phyloP scores from a whole-genome alignment of 116 monocot genomes.

The Cymodocea nodosa region DNA sequence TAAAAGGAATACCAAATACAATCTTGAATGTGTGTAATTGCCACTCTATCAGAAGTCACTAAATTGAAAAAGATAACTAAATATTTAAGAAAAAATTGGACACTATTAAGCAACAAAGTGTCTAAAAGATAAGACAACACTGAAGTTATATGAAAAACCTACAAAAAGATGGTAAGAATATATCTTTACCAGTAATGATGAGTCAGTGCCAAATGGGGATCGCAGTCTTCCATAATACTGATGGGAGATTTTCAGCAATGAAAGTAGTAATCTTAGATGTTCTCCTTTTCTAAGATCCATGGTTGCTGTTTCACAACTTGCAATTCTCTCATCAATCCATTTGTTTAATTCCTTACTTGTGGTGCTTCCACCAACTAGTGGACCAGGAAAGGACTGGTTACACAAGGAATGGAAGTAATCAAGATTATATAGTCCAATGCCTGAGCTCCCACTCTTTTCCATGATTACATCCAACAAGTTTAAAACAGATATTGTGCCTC shows the following conservation, averaged over 20 bases:
- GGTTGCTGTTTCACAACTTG: slow-evolving; percentile 25
- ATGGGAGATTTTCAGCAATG: slow-evolving; percentile 64
- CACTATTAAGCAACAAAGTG: no score
- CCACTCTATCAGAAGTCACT: no score
- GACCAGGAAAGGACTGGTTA: slow-evolving; percentile 74
- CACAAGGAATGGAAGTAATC: slow-evolving; percentile 60
- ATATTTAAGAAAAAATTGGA: no score
- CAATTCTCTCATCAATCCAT: slow-evolving; percentile 80
- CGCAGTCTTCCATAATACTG: slow-evolving; percentile 92
- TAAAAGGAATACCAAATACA: no score
- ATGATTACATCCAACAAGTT: slow-evolving; percentile 53
- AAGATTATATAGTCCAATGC: background rate
- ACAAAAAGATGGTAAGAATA: background rate
- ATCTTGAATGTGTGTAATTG: no score
- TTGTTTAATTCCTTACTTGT: slow-evolving; percentile 73
- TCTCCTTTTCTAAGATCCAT: slow-evolving; percentile 43
- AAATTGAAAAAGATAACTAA: no score
- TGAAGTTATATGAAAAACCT: background rate
- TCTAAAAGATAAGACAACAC: no score
- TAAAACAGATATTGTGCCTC: slow-evolving; percentile 40
- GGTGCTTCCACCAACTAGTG: slow-evolving; percentile 81
- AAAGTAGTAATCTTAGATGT: slow-evolving; percentile 56
- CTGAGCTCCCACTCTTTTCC: slow-evolving; percentile 30
- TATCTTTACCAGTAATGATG: slow-evolving; percentile 46
- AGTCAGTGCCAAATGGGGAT: slow-evolving; percentile 67